A percentile compares a stretch with the other conserved stretches of the same genome.
Conservation (phyloP, 768 basidiomycete species). For the Tulasnella sp. region DNA sequence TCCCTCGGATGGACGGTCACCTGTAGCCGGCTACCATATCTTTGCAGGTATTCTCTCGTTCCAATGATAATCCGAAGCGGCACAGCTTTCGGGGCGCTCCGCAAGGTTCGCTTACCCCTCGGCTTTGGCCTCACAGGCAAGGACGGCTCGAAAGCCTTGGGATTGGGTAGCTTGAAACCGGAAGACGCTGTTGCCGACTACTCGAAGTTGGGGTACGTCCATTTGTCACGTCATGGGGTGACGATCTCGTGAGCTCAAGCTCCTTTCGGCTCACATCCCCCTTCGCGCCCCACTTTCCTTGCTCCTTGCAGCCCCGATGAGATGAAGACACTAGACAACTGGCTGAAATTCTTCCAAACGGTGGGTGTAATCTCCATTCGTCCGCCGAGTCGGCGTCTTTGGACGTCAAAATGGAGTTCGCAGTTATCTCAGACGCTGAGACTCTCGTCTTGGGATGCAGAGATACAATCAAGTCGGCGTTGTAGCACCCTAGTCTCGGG, state of each 20-base stretch:
- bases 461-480: slow-evolving; percentile 28
- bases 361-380: slow-evolving; percentile 20
- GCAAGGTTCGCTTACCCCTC: not conserved
- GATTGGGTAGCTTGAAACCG: slow-evolving; percentile 79
- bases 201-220: slow-evolving; percentile 63
- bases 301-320: slow-evolving; percentile 37
- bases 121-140: slow-evolving; percentile 50
- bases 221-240: slow-evolving; percentile 11
- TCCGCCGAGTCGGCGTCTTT: not conserved
- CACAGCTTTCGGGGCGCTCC: slow-evolving; percentile 21
- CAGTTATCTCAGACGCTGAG: slow-evolving; percentile 6
- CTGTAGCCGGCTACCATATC: slow-evolving; percentile 58
- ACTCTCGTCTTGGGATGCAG: slow-evolving; percentile 23
- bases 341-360: slow-evolving; percentile 87
- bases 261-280: slow-evolving; percentile 10
- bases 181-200: slow-evolving; percentile 89
- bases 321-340: slow-evolving; percentile 77
- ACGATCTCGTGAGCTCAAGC: not conserved
- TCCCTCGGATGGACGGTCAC: slow-evolving; percentile 8
- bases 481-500: slow-evolving; percentile 16
- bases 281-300: not conserved
- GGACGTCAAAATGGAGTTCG: not conserved
- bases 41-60: slow-evolving; percentile 52
- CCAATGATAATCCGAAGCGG: slow-evolving; percentile 18
- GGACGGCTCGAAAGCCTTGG: slow-evolving; percentile 85